Conservation (phyloP, 2,329 filamentous ascomycete genomes). For the Penicillium sp. region DNA sequence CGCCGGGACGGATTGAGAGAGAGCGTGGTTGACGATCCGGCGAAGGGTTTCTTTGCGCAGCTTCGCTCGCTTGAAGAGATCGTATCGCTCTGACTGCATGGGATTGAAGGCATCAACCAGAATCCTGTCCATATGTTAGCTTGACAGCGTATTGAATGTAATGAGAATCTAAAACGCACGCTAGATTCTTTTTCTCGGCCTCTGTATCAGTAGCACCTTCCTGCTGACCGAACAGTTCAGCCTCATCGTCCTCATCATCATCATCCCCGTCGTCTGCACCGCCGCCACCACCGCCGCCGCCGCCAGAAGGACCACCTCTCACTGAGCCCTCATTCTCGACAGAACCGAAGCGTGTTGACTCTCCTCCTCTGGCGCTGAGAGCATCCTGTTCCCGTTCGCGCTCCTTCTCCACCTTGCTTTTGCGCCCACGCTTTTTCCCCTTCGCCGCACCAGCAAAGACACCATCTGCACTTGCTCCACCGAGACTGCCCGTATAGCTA, state of each 20-base stretch:
- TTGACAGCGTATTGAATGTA: constrained; percentile 2
- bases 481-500: constrained; percentile 45
- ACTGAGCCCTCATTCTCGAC: constrained; percentile 38
- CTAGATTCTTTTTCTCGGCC: constrained; percentile 54
- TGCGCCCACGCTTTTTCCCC: constrained; percentile 39
- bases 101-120: constrained; percentile 50
- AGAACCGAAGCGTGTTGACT: constrained; percentile 31
- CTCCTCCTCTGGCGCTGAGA: constrained; percentile 27
- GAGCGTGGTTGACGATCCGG: constrained; percentile 65
- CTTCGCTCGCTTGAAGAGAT: constrained; percentile 52
- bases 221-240: constrained; percentile 47
- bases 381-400: constrained; percentile 36
- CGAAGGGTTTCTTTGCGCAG: constrained; percentile 53
- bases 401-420: constrained; percentile 42
- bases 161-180: constrained; percentile 35
- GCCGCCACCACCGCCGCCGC: constrained; percentile 45
- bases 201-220: constrained; percentile 50
- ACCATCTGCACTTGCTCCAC: constrained; percentile 38
- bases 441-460: constrained; percentile 31
- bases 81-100: constrained; percentile 51
- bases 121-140: constrained; percentile 32
- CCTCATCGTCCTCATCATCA: constrained; percentile 52
- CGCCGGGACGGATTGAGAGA: constrained; percentile 66
- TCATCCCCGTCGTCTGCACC: constrained; percentile 52
- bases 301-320: constrained; percentile 24